These are phyloP conservation scores for Psidium guajava DNA, from an alignment of 345 rosid genomes.

Conservation along the genomic window DNA sequence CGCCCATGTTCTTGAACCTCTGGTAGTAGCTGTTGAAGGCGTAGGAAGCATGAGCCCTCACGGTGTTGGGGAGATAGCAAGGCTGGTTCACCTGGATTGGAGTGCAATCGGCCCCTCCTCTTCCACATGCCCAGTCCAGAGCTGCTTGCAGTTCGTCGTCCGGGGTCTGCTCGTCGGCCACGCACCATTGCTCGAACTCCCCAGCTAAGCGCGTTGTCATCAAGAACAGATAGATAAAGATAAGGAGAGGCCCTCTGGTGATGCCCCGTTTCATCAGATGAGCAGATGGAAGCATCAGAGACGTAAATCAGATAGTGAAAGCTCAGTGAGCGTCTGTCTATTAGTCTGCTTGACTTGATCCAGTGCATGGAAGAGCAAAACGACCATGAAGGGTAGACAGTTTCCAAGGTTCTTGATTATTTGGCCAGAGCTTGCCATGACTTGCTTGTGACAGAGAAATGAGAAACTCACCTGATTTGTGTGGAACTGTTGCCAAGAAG, in stretches of 20 bases:
- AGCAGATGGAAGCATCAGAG: not conserved
- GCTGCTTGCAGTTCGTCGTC: constrained; percentile 53
- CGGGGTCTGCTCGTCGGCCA: constrained; percentile 68
- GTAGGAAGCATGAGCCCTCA: constrained; percentile 59
- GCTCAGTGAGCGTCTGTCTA: not conserved
- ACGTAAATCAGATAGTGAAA: not conserved
- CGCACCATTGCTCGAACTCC: constrained; percentile 64
- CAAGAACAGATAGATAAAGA: not conserved
- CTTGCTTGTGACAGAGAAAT: not conserved
- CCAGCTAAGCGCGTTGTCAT: constrained; percentile 14
- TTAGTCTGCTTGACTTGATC: not conserved
- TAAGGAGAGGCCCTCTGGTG: not conserved
- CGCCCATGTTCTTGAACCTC: constrained; percentile 45
- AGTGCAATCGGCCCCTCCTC: constrained; percentile 56
- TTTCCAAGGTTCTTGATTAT: not conserved
- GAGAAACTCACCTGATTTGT: constrained; percentile 22
- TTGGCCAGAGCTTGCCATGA: not conserved
- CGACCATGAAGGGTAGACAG: not conserved
- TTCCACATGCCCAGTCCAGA: constrained; percentile 63
- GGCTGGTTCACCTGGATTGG: constrained; percentile 41
- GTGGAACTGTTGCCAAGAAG: constrained; percentile 20
- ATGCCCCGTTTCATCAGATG: not conserved
- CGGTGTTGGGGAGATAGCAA: constrained; percentile 66
- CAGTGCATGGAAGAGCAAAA: not conserved
- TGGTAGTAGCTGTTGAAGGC: constrained; percentile 78